A percentile compares a stretch with the other conserved stretches of the same genome.
Evolutionary conservation across 331 rosid species (phyloP).

Genomic region (Ulmus americana): DNA sequence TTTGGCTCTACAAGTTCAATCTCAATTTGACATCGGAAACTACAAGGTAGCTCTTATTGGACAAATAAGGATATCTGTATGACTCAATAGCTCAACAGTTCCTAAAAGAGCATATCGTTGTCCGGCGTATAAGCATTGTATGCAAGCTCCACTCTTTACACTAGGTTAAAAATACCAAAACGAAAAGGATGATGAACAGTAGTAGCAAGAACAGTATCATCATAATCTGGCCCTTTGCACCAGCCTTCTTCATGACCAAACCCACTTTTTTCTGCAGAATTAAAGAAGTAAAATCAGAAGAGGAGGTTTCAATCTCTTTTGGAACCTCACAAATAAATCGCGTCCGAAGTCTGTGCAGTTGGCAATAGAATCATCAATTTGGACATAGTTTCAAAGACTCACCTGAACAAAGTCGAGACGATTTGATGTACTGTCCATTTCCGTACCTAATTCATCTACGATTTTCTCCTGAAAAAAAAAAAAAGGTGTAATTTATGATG

Average conservation of each 20-base stretch:
- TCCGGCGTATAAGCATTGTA: constrained; percentile 14
- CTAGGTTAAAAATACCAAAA: constrained; percentile 71
- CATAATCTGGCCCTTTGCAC: constrained; percentile 74
- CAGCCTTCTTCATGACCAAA: constrained; percentile 79
- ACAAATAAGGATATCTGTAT: constrained; percentile 14
- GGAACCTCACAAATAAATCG: not conserved
- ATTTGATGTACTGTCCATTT: constrained; percentile 88
- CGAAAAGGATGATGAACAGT: constrained; percentile 68
- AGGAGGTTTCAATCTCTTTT: constrained; percentile 7
- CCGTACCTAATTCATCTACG: constrained; percentile 61
- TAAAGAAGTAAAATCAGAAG: not conserved
- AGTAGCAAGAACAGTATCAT: constrained; percentile 67
- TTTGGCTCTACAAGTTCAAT: not conserved
- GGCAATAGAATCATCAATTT: not conserved
- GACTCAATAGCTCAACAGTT: not conserved
- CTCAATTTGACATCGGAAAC: constrained; percentile 4
- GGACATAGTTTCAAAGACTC: constrained; percentile 31
- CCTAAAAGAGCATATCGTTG: constrained; percentile 4
- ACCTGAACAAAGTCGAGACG: constrained; percentile 98
- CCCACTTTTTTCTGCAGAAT: constrained; percentile 69
- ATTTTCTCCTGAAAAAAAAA: constrained; percentile 45
- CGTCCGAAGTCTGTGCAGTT: no score
- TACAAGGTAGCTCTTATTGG: constrained; percentile 8
- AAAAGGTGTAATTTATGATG: not conserved
- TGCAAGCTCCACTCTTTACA: constrained; percentile 10